Base-by-base conservation (phyloP, 805 yeast genomes). In the Clavispora vitiphila region DNA sequence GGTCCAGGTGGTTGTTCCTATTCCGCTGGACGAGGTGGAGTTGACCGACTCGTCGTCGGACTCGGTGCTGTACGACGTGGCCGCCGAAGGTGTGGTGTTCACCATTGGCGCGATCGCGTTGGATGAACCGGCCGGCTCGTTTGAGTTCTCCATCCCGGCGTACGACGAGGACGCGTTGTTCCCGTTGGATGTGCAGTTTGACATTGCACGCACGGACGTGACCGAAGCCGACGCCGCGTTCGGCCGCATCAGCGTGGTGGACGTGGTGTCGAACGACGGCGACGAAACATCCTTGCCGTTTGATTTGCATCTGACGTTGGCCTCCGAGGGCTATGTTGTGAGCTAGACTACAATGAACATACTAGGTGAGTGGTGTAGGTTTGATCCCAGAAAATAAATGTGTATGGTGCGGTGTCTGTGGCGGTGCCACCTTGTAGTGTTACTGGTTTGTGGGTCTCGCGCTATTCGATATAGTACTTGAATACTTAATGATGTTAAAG, bases 131-230 rank as follows among this genome's bases (percentile, higher is more conserved):
- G 70, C 76, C 20, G 96, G 90, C 35, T 80, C 86, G 34, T 81
- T 93, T 61, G 95, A 86, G 60, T 81, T 93, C 58, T 62, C 82
- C 8, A 78, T 87, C 44, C 83, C 82, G 50, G 84, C 82, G 15
- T 81, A 74, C 30, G 79, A 77, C 49, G 97, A 91, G 63, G 96
- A 89, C 47, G 74, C 79, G 10, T 70, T 91, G 55, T 91, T 89
- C 85, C 99, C 99, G 46, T 79, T 91, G 72, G 80, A 80, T 54
- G 76, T 89, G 30, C 64, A 71, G 38, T 86, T 89, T 67, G 70
- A 70, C 31, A 58, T 71, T 34, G 67, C 71, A 29, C 67, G 67
- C 47, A 73, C 74, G 18, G 67, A 64, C 14, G 67, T 72, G 24
- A 63, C 59, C 24, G 73, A 66, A 40, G 50, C 56, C 26, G 73